phyloP scores from a whole-genome alignment of 2,329 filamentous ascomycete species.

The Aurifilum marmelostoma region DNA sequence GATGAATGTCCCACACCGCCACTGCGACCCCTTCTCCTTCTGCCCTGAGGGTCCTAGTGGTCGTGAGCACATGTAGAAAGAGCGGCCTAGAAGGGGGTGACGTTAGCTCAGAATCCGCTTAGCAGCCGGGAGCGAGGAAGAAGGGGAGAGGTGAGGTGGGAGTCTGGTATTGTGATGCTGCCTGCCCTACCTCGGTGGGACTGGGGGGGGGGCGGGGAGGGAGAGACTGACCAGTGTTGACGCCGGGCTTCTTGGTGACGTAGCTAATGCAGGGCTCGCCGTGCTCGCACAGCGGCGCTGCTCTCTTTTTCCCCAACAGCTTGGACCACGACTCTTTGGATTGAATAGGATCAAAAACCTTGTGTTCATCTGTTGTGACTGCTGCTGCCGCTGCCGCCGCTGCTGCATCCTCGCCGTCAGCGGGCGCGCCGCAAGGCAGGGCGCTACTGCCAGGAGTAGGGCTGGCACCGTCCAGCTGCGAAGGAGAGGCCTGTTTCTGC shows the following conservation, averaged over 20 bases:
- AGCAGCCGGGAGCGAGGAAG: not conserved
- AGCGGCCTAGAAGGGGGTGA: conserved; percentile 49
- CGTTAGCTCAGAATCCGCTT: not conserved
- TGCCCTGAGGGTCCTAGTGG: conserved; percentile 84
- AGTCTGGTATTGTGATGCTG: conserved; percentile 2
- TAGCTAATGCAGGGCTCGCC: conserved; percentile 82
- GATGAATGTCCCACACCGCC: conserved; percentile 86
- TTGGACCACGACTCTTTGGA: conserved; percentile 85
- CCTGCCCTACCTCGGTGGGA: not conserved
- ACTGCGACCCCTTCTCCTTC: conserved; percentile 82
- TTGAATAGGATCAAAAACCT: conserved; percentile 68
- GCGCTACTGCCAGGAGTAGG: not conserved
- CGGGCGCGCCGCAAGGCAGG: not conserved
- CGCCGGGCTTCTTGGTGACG: conserved; percentile 84
- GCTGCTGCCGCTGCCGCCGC: not conserved
- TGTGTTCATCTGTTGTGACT: conserved; percentile 36
- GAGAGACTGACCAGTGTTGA: conserved; percentile 68
- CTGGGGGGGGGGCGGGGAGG: not conserved
- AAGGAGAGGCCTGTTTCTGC: not conserved
- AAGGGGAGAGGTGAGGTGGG: not conserved
- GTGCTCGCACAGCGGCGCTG: conserved; percentile 82
- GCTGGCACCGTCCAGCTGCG: conserved; percentile 1
- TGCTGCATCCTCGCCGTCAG: not conserved
- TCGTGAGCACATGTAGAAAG: conserved; percentile 66
- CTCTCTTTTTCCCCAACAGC: conserved; percentile 71